These are phyloP conservation scores for Pachyrhizus erosus DNA, from an alignment of 306 rosid genomes.

Conservation along the genomic window DNA sequence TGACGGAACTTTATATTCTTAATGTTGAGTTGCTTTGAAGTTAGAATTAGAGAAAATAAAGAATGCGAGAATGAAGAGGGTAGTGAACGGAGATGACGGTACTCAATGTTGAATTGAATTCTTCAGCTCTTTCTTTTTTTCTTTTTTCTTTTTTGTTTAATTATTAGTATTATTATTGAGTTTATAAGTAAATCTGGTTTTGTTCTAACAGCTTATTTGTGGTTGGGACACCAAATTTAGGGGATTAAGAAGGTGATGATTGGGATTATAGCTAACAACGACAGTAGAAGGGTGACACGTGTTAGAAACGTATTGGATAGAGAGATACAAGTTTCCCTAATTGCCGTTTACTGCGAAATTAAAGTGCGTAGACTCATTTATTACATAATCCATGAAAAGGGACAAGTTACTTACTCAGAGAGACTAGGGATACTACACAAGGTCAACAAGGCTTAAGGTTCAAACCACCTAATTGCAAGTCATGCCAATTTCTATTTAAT, in stretches of 20 bases:
- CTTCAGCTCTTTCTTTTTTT: neutral
- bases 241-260: conserved; percentile 7
- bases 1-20: neutral
- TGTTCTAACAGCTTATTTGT: neutral
- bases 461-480: neutral
- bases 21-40: conserved; percentile 22
- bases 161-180: no score
- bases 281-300: neutral
- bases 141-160: no score
- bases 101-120: neutral
- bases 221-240: neutral
- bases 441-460: neutral
- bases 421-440: neutral
- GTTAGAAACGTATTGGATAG: neutral
- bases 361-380: neutral
- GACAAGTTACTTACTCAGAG: neutral
- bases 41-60: neutral
- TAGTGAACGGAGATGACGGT: neutral
- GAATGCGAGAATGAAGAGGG: neutral
- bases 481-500: neutral
- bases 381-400: neutral
- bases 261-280: neutral
- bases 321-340: neutral
- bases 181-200: neutral
- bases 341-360: neutral